A percentile compares a stretch with the other conserved stretches of the same genome.
phyloP scores from a whole-genome alignment of 306 rosid species.

The Quercus agrifolia region DNA sequence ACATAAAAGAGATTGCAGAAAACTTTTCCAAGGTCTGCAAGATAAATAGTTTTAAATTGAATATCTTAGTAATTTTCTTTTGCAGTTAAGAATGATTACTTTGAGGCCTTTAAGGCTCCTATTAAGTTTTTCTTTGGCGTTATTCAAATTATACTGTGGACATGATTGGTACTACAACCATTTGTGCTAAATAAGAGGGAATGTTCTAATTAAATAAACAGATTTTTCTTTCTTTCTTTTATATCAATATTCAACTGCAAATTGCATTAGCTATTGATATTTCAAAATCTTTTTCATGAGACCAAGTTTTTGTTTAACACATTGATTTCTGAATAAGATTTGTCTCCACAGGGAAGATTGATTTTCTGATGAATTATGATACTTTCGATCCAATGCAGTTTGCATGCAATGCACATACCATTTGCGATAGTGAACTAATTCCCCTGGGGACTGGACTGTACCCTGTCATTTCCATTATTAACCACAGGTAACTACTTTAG shows the following conservation, averaged over 20 bases:
- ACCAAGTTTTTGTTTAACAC: neutral
- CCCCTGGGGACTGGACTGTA: constrained; percentile 90
- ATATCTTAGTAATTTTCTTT: neutral
- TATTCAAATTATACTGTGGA: neutral
- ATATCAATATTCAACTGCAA: neutral
- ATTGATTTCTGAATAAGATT: neutral
- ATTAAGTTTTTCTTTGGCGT: too few species aligned
- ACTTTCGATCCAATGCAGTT: constrained; percentile 56
- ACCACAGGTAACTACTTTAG: constrained; percentile 73
- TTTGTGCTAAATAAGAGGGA: neutral
- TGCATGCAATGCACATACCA: constrained; percentile 95
- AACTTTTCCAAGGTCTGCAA: constrained; percentile 69
- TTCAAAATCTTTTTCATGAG: neutral
- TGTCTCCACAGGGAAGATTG: constrained; percentile 4
- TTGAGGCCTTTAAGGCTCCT: neutral
- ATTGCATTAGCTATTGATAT: neutral
- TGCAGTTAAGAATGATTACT: constrained; percentile 9
- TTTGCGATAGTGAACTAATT: constrained; percentile 87
- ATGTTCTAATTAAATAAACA: neutral
- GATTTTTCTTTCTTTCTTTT: too few species aligned
- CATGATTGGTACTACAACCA: neutral
- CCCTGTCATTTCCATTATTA: constrained; percentile 82
- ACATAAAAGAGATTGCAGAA: constrained; percentile 74
- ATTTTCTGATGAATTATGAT: constrained; percentile 17
- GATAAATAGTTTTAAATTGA: constrained; percentile 6